These are phyloP conservation scores for Plasmodium vinckei DNA, from an alignment of 169 alveolate species.

Conservation along the genomic window DNA sequence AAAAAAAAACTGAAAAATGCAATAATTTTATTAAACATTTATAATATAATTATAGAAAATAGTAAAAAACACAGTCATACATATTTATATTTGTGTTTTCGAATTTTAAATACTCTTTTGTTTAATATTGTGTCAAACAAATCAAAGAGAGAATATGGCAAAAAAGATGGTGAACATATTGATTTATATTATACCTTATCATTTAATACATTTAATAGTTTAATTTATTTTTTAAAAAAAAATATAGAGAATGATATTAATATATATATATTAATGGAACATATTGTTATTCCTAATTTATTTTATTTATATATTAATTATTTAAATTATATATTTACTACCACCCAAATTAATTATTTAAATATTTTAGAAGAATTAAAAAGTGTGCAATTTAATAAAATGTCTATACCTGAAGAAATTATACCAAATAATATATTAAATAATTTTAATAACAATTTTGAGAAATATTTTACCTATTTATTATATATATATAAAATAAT, in stretches of 20 bases:
- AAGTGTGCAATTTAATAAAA: constrained; percentile 2
- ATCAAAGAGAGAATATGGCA: background rate
- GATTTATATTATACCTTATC: constrained; percentile 9
- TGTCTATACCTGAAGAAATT: background rate
- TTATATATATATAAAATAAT: constrained; percentile 46
- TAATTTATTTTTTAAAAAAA: constrained; percentile 41
- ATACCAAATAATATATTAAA: background rate
- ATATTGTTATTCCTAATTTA: constrained; percentile 48
- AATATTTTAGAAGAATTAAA: background rate
- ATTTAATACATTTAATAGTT: constrained; percentile 28
- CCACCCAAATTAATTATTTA: constrained; percentile 5
- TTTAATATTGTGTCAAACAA: background rate
- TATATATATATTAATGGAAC: constrained; percentile 59
- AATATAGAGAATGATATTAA: constrained; percentile 49
- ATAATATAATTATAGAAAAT: constrained; percentile 57
- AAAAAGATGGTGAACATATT: background rate
- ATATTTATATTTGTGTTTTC: constrained; percentile 57
- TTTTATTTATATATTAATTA: constrained; percentile 41
- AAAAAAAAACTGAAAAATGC: constrained; percentile 66
- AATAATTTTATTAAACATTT: constrained; percentile 44
- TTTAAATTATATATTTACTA: background rate
- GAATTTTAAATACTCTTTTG: constrained; percentile 52
- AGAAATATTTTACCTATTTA: constrained; percentile 39
- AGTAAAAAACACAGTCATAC: constrained; percentile 51
- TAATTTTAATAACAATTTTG: background rate